A percentile compares a stretch with the other conserved stretches of the same genome.
Evolutionary conservation across 106 monocot genomes (phyloP).

Genomic region (Acorus gramineus): DNA sequence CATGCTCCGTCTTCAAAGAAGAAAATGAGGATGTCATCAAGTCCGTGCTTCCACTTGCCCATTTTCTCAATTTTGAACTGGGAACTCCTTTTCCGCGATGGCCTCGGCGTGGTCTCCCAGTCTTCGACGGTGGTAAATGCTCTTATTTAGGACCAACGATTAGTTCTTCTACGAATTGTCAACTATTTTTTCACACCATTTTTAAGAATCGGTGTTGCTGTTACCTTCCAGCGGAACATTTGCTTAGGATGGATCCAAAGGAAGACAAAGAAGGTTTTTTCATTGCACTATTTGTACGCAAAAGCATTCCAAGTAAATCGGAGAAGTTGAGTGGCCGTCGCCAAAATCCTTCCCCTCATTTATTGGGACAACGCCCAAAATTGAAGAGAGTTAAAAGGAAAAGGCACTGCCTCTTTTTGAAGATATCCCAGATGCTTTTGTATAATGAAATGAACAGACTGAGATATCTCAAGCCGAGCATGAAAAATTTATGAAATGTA

Average conservation of each 20-base stretch:
- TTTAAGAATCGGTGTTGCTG: neutral
- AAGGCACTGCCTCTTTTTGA: too few relatives aligned
- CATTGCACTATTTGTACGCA: slow-evolving; percentile 79
- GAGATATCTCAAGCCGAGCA: too few relatives aligned
- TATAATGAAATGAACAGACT: too few relatives aligned
- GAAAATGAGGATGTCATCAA: slow-evolving; percentile 89
- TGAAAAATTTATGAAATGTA: too few relatives aligned
- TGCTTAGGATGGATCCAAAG: slow-evolving; percentile 58
- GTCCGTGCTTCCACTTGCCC: slow-evolving; percentile 65
- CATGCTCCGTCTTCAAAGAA: slow-evolving; percentile 71
- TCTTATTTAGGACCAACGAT: neutral
- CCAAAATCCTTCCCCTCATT: too few relatives aligned
- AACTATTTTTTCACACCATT: neutral
- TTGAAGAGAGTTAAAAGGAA: too few relatives aligned
- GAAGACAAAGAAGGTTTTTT: slow-evolving; percentile 88
- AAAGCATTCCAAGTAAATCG: neutral
- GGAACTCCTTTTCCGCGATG: slow-evolving; percentile 73
- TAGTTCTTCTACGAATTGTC: too few relatives aligned
- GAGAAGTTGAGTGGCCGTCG: too few relatives aligned
- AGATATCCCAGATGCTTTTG: too few relatives aligned
- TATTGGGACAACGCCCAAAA: too few relatives aligned
- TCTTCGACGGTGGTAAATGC: slow-evolving; percentile 72
- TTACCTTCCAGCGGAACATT: slow-evolving; percentile 46
- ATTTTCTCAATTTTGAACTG: slow-evolving; percentile 56
- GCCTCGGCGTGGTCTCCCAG: slow-evolving; percentile 81